Evolutionary conservation across 768 basidiomycete genomes (phyloP).

Genomic region (Ramaria sp.): DNA sequence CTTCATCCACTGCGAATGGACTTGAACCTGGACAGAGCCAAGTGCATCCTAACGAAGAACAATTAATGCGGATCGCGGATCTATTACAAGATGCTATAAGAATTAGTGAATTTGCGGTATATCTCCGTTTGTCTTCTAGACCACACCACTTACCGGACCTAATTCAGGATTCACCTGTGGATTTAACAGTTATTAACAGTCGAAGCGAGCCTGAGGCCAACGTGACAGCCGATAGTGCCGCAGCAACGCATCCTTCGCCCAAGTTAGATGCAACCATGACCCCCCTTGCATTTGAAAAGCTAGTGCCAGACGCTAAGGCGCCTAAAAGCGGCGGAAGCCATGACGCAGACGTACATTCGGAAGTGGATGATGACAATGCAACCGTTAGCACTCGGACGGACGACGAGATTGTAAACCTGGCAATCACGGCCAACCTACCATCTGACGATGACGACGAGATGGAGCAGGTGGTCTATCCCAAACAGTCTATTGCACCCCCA

Average conservation of each 20-base stretch:
- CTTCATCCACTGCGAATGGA: conserved; percentile 13
- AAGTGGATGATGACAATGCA: conserved; percentile 48
- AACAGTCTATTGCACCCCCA: conserved; percentile 2
- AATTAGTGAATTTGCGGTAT: conserved; percentile 37
- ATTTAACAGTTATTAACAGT: not conserved
- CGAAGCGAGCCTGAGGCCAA: not conserved
- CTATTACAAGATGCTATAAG: conserved; percentile 60
- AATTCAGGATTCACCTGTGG: not conserved
- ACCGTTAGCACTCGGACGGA: conserved; percentile 67
- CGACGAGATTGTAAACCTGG: conserved; percentile 63
- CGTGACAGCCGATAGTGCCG: too few relatives aligned
- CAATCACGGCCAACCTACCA: conserved; percentile 32
- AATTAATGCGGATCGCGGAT: conserved; percentile 88
- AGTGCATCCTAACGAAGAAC: conserved; percentile 89
- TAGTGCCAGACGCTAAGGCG: conserved; percentile 12
- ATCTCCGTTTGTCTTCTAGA: not conserved
- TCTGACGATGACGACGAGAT: conserved; percentile 29
- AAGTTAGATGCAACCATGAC: conserved; percentile 18
- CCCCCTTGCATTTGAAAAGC: conserved; percentile 13
- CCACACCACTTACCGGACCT: not conserved
- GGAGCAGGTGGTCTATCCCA: conserved; percentile 66
- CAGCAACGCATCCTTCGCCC: conserved; percentile 16
- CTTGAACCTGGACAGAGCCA: conserved; percentile 16
- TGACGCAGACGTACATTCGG: conserved; percentile 18
- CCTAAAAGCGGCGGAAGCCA: conserved; percentile 10